Evolutionary conservation across 169 alveolate species (phyloP).

Genomic region (Plasmodium gaboni): DNA sequence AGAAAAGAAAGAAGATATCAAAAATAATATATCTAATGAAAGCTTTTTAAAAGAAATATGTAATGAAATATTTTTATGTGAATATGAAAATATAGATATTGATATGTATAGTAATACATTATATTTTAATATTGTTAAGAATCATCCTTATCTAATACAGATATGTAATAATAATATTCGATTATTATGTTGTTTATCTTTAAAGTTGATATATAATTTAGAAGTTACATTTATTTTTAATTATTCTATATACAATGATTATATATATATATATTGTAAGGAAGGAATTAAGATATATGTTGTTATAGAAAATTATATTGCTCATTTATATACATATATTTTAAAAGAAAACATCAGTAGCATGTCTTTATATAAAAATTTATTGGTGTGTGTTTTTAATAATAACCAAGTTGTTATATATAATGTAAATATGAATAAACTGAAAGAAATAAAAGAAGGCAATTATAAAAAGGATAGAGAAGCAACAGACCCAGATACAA

Average conservation of each 20-base stretch:
- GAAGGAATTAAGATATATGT: conserved; percentile 26
- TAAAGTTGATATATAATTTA: conserved; percentile 17
- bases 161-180: conserved; percentile 14
- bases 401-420: conserved; percentile 10
- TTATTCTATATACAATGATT: conserved; percentile 24
- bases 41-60: neutral
- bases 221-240: conserved; percentile 16
- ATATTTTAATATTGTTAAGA: conserved; percentile 32
- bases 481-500: neutral
- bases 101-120: conserved; percentile 20
- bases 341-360: conserved; percentile 5
- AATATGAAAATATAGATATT: conserved; percentile 60
- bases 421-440: conserved; percentile 7
- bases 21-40: neutral
- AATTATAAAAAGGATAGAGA: too few relatives aligned
- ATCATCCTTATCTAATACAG: conserved; percentile 47
- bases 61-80: conserved; percentile 47
- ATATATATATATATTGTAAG: conserved; percentile 41
- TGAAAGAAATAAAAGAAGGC: neutral
- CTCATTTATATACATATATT: conserved; percentile 6
- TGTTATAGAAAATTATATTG: conserved; percentile 5
- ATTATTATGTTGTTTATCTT: conserved; percentile 62
- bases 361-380: conserved; percentile 32
- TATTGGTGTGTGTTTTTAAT: conserved; percentile 20
- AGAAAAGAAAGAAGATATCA: neutral